Evolutionary conservation across 257 asterid genomes (phyloP).

Genomic region (Craterostigma plantagineum): DNA sequence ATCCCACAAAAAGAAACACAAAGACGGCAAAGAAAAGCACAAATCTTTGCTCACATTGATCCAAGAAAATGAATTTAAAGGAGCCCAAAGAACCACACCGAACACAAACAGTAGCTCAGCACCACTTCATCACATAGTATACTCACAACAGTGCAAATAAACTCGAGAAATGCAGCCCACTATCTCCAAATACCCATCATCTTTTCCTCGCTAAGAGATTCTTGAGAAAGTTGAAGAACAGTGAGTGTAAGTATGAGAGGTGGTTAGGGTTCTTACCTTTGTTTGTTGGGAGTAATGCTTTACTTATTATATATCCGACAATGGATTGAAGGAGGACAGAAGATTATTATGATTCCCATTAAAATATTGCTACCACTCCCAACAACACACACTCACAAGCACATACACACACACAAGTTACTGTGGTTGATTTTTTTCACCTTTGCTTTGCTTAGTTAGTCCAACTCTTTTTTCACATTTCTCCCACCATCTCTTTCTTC

Average conservation of each 20-base stretch:
- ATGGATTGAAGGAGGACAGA: too few species aligned
- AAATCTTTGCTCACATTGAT: constrained; percentile 40
- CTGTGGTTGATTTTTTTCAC: too few species aligned
- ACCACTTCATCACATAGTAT: constrained; percentile 14
- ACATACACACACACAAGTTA: too few species aligned
- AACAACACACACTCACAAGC: too few species aligned
- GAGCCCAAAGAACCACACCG: constrained; percentile 7
- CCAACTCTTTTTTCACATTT: too few species aligned
- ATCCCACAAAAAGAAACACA: constrained; percentile 8
- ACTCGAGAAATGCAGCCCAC: constrained; percentile 14
- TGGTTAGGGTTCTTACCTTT: too few species aligned
- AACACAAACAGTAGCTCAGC: constrained; percentile 1
- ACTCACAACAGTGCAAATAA: constrained; percentile 7
- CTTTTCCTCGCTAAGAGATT: background rate
- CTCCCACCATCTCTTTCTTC: too few species aligned
- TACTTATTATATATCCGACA: too few species aligned
- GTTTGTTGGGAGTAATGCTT: too few species aligned
- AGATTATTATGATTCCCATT: too few species aligned
- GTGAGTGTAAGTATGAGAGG: constrained; percentile 7
- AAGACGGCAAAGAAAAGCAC: constrained; percentile 13
- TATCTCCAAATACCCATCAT: constrained; percentile 9
- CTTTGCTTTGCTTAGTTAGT: too few species aligned
- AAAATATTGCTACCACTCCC: too few species aligned
- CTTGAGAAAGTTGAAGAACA: background rate
- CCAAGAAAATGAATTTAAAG: constrained; percentile 21